These are phyloP conservation scores for Oryza longistaminata DNA, from an alignment of 176 grass and related monocot genomes.

Conservation along the genomic window DNA sequence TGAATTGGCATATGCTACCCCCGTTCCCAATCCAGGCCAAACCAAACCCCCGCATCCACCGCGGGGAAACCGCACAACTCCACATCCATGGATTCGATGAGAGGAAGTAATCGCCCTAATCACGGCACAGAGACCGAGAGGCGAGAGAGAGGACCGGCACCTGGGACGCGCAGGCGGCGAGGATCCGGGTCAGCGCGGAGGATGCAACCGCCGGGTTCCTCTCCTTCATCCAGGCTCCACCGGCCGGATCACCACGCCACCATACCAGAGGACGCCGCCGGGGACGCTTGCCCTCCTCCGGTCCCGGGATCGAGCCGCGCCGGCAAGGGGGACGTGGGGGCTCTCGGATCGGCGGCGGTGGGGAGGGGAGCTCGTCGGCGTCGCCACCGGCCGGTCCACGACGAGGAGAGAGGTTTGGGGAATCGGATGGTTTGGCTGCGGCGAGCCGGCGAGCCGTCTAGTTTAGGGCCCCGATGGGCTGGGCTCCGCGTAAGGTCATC, in stretches of 20 bases:
- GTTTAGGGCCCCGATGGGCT: not conserved
- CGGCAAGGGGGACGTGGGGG: not conserved
- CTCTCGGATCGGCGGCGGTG: not conserved
- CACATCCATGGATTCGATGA: not conserved
- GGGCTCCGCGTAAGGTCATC: not conserved
- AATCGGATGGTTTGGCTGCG: not conserved
- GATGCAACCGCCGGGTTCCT: constrained; percentile 26
- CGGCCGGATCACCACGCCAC: constrained; percentile 41
- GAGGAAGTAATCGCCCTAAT: not conserved
- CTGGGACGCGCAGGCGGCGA: constrained; percentile 59
- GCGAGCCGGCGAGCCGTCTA: not conserved
- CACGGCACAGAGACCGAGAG: not conserved
- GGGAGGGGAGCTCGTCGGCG: not conserved
- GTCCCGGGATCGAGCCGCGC: not conserved
- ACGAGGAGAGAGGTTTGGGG: not conserved
- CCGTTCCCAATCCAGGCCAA: not conserved
- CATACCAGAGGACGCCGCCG: not conserved
- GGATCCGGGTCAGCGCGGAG: constrained; percentile 42
- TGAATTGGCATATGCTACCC: not conserved
- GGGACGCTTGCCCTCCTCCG: too few species aligned
- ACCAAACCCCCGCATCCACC: not conserved
- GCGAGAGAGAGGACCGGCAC: constrained; percentile 14
- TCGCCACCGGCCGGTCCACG: constrained; percentile 4
- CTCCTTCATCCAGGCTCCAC: constrained; percentile 53
- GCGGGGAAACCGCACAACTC: not conserved